Conservation (phyloP, 1,284 basidiomycete species). For the Ganoderma multipileum region DNA sequence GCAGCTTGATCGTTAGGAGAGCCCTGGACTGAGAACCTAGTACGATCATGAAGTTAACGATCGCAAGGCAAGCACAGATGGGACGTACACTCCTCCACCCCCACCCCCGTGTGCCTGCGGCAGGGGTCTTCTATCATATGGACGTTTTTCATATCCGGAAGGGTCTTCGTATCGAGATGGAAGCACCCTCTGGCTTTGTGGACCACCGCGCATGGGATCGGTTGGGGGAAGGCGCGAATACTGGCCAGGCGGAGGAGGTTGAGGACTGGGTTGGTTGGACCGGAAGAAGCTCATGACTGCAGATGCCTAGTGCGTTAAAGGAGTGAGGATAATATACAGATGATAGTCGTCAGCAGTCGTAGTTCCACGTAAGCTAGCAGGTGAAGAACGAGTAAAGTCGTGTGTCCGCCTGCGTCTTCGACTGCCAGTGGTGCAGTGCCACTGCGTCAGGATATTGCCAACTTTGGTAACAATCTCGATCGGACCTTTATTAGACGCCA, state of each 20-base stretch:
- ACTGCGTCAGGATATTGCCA: neutral
- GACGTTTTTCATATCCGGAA: slow-evolving; percentile 12
- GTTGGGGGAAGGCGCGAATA: slow-evolving; percentile 18
- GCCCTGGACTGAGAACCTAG: slow-evolving; percentile 63
- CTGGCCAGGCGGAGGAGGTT: slow-evolving; percentile 10
- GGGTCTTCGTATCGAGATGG: slow-evolving; percentile 12
- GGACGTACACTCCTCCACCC: slow-evolving; percentile 57
- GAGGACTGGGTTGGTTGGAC: slow-evolving; percentile 13
- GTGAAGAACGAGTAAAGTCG: neutral
- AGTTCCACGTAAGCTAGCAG: slow-evolving; percentile 1
- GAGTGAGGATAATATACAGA: slow-evolving; percentile 2
- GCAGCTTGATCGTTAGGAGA: slow-evolving; percentile 73
- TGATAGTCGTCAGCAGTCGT: slow-evolving; percentile 3
- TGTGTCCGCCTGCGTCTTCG: no score
- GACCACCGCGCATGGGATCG: slow-evolving; percentile 20
- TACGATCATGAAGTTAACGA: slow-evolving; percentile 5
- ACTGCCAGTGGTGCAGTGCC: neutral
- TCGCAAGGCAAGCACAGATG: neutral
- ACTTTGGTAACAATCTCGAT: neutral
- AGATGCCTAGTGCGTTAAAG: neutral
- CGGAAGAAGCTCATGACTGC: slow-evolving; percentile 20
- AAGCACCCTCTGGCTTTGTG: slow-evolving; percentile 9
- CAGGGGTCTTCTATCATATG: slow-evolving; percentile 7
- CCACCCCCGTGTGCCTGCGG: slow-evolving; percentile 45
- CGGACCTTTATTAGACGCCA: neutral